Conservation (phyloP, 306 rosid species). For the Vicia faba region DNA sequence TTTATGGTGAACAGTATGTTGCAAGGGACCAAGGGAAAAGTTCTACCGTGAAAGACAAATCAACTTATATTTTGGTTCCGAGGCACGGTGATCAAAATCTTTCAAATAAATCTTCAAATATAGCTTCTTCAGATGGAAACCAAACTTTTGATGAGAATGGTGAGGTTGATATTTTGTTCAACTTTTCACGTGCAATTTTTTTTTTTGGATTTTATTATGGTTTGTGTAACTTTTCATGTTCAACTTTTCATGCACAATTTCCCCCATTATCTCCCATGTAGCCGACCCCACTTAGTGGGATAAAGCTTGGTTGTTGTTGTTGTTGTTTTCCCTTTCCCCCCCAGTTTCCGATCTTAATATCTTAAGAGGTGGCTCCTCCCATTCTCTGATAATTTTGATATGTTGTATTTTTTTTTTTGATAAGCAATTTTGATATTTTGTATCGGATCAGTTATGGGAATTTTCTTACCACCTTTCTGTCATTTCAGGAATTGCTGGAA, state of each 20-base stretch:
- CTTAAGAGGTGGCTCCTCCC: not conserved
- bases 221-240: not conserved
- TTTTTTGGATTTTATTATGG: conserved; percentile 1
- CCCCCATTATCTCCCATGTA: no score
- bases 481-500: conserved; percentile 47
- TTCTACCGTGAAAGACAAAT: conserved; percentile 47
- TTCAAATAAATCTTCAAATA: conserved; percentile 46
- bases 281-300: no score
- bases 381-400: conserved; percentile 2
- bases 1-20: conserved; percentile 64
- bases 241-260: conserved; percentile 22
- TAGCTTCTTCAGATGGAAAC: conserved; percentile 53
- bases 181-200: conserved; percentile 21
- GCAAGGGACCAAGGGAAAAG: conserved; percentile 57
- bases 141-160: conserved; percentile 56
- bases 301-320: no score
- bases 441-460: not conserved
- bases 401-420: no score
- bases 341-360: not conserved
- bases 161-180: conserved; percentile 42
- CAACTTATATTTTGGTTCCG: conserved; percentile 48
- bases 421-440: conserved; percentile 11
- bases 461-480: conserved; percentile 29
- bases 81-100: conserved; percentile 54
- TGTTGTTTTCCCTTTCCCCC: no score